Percentiles rank a stretch among this genome's conserved stretches.
These are phyloP conservation scores for Pichia sp. DNA, from an alignment of 1,139 yeast genomes.

Conservation along the genomic window DNA sequence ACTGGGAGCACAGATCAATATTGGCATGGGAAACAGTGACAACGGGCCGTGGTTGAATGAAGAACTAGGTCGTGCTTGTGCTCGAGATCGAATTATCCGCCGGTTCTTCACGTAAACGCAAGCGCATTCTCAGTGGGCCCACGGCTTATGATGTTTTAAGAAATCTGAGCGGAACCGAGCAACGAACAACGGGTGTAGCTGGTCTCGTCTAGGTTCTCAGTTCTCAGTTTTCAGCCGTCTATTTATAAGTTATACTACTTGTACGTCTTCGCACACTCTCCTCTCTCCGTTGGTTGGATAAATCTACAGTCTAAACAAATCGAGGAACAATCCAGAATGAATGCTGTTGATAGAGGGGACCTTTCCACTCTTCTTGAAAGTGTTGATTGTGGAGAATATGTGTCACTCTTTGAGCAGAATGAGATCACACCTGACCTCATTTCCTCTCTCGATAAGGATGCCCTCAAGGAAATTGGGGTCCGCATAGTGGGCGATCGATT, in stretches of 20 bases:
- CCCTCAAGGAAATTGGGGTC: constrained; percentile 72
- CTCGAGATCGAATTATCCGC: constrained; percentile 3
- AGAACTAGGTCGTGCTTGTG: constrained; percentile 2
- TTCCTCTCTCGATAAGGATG: constrained; percentile 57
- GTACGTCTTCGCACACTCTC: no score
- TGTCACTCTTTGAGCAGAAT: constrained; percentile 29
- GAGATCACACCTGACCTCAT: constrained; percentile 56
- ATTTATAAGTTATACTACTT: no score
- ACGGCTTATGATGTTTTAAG: no score
- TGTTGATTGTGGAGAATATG: constrained; percentile 22
- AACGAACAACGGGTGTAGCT: no score
- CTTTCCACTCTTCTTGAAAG: constrained; percentile 24
- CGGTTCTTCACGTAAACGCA: constrained; percentile 4
- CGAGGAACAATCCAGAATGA: constrained; percentile 1
- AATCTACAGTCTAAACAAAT: neutral
- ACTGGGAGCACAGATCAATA: no score
- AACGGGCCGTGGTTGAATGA: neutral
- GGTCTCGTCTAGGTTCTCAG: no score
- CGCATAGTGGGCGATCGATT: constrained; percentile 76
- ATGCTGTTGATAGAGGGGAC: constrained; percentile 7
- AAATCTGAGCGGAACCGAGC: no score
- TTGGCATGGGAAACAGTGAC: no score
- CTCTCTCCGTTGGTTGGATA: no score
- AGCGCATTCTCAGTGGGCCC: no score
- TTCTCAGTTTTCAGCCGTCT: no score